These are phyloP conservation scores for Penicillium waksmanii DNA, from an alignment of 495 filamentous ascomycete species.

Conservation along the genomic window DNA sequence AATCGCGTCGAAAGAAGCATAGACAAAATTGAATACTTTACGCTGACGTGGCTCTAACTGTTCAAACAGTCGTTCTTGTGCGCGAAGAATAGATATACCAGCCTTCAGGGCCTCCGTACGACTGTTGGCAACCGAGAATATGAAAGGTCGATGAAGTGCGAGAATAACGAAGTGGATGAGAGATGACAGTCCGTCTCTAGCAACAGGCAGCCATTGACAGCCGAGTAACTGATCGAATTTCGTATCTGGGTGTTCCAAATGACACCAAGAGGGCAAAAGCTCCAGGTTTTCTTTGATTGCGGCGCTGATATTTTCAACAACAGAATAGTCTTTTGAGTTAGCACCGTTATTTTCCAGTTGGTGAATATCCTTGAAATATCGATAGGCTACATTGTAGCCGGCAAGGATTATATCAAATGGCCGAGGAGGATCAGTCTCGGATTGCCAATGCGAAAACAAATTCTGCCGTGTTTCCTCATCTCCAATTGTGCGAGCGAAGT, in stretches of 20 bases:
- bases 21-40: conserved; percentile 58
- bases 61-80: conserved; percentile 55
- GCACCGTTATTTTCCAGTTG: conserved; percentile 56
- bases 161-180: conserved; percentile 57
- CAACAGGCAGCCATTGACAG: conserved; percentile 56
- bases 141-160: conserved; percentile 64
- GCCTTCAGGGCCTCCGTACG: conserved; percentile 58
- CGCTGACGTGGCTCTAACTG: conserved; percentile 54
- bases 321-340: conserved; percentile 52
- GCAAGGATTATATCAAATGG: conserved; percentile 28
- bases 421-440: conserved; percentile 17
- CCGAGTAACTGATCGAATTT: conserved; percentile 52
- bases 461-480: conserved; percentile 9
- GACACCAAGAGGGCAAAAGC: conserved; percentile 55
- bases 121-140: conserved; percentile 58
- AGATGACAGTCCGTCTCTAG: conserved; percentile 50
- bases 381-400: conserved; percentile 27
- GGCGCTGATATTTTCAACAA: conserved; percentile 57
- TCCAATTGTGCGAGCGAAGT: conserved; percentile 13
- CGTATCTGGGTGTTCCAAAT: conserved; percentile 57
- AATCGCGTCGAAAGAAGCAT: conserved; percentile 65
- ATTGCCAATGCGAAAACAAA: conserved; percentile 19
- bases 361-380: conserved; percentile 24
- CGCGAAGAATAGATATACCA: conserved; percentile 56
- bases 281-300: conserved; percentile 50